Evolutionary conservation across 208 protist species (phyloP), one percentile per base, ranked within the genome.

Genomic region (Leishmania braziliensis): DNA sequence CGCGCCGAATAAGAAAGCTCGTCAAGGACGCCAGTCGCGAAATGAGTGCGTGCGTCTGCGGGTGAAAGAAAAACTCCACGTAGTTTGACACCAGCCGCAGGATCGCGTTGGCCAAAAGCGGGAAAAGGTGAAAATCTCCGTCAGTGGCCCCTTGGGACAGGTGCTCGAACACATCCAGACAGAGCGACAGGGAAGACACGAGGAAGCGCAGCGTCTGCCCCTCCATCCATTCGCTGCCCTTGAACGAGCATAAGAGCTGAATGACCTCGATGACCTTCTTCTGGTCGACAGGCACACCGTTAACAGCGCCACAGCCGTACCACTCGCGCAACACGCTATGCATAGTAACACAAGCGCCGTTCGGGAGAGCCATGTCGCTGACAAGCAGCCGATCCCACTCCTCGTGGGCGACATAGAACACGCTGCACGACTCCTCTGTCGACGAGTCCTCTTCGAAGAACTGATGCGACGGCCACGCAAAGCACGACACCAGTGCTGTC

Each of bases 361-460:
- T 8, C 51, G 39, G 76, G 20, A 80, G 75, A 48, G n/a, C 46
- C 39, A 84, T 23, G 33, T 78, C 69, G 16, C 70, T 73, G 5
- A 94, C 69, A 8, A 97, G 83, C 39, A 97, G 75, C 16, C 77
- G 58, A 16, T 89, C 78, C 92, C 93, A 97, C 70, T 85, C 79
- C n/a, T 51, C 62, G 56, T 88, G 88, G 6, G 82, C 68, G 20
- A 97, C 92, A 46, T 77, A 68, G 39, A 94, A 94, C 29, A 84
- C 77, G 2, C 86, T 78, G 53, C 79, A 88, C 36, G 79, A 84
- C 75, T 95, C 92, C 63, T 93, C 88, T 0, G 81, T 69, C 5
- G 86, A 75, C 1, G 80, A 79, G 50, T 97, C 91, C 75, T 95
- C 91, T 46, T 96, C 94, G 86, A 97, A 95, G 74, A 93, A 96